Percentiles rank a stretch among this genome's conserved stretches.
Conservation (phyloP, 768 basidiomycete genomes). For the Psilocybe cubensis region DNA sequence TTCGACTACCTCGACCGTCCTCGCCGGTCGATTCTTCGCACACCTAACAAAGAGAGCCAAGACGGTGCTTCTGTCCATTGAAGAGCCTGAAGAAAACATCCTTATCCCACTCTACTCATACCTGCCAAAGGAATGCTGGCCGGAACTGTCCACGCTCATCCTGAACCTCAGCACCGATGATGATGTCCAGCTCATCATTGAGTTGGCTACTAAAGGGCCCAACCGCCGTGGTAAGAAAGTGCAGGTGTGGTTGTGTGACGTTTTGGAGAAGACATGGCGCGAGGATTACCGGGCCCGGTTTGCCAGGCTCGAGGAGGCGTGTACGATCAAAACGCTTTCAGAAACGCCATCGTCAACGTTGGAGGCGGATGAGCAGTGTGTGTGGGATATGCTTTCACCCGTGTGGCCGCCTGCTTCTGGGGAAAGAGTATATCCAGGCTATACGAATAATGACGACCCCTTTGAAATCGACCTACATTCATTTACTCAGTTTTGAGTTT, state of each 20-base stretch:
- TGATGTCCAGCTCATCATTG: background rate
- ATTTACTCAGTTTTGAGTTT: too few relatives aligned
- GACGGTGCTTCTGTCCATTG: constrained; percentile 3
- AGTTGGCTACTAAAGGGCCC: background rate
- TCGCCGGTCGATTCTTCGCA: background rate
- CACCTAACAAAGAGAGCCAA: background rate
- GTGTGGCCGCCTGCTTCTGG: constrained; percentile 7
- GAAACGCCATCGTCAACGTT: too few relatives aligned
- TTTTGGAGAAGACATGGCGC: background rate
- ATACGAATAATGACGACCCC: background rate
- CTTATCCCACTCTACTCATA: background rate
- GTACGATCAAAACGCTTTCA: background rate
- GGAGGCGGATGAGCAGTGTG: background rate
- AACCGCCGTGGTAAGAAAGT: background rate
- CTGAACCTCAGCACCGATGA: background rate
- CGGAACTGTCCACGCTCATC: background rate
- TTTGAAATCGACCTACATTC: background rate
- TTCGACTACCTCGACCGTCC: background rate
- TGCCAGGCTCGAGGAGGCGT: background rate
- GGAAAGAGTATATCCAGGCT: background rate
- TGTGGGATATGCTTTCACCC: background rate
- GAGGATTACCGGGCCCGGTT: background rate
- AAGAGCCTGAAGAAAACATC: background rate
- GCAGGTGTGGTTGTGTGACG: background rate
- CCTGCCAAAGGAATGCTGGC: background rate